phyloP scores from a whole-genome alignment of 1,284 basidiomycete species.

The Ustilago hordei region DNA sequence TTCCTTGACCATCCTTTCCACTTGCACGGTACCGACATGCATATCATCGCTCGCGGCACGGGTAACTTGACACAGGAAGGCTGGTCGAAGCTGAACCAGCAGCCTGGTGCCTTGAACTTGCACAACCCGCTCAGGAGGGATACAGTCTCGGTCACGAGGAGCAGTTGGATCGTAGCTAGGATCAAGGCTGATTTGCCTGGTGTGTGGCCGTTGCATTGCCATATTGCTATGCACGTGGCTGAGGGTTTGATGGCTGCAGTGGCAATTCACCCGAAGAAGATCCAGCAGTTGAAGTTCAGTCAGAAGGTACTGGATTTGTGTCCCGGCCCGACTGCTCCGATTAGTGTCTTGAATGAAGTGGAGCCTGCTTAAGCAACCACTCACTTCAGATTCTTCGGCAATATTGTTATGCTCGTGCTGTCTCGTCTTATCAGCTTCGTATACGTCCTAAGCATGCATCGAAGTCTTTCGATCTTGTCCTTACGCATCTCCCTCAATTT shows the following conservation, averaged over 20 bases:
- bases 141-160: slow-evolving; percentile 64
- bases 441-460: too few species aligned
- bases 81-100: slow-evolving; percentile 32
- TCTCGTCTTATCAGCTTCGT: too few species aligned
- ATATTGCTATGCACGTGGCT: slow-evolving; percentile 58
- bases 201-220: slow-evolving; percentile 58
- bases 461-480: too few species aligned
- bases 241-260: slow-evolving; percentile 60
- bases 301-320: slow-evolving; percentile 53
- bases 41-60: slow-evolving; percentile 66
- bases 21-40: slow-evolving; percentile 54
- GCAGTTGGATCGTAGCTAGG: slow-evolving; percentile 58
- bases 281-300: slow-evolving; percentile 40
- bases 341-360: slow-evolving; percentile 16
- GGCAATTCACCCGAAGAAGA: slow-evolving; percentile 56
- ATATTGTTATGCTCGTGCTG: too few species aligned
- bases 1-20: slow-evolving; percentile 67
- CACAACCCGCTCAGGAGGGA: slow-evolving; percentile 70
- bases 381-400: too few species aligned
- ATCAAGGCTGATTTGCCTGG: slow-evolving; percentile 51
- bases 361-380: slow-evolving; percentile 22
- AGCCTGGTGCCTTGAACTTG: slow-evolving; percentile 49
- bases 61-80: slow-evolving; percentile 56
- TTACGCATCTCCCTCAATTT: too few species aligned
- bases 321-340: slow-evolving; percentile 4